Conservation (phyloP, 73 alveolate genomes). For the Paramecium biaurelia region DNA sequence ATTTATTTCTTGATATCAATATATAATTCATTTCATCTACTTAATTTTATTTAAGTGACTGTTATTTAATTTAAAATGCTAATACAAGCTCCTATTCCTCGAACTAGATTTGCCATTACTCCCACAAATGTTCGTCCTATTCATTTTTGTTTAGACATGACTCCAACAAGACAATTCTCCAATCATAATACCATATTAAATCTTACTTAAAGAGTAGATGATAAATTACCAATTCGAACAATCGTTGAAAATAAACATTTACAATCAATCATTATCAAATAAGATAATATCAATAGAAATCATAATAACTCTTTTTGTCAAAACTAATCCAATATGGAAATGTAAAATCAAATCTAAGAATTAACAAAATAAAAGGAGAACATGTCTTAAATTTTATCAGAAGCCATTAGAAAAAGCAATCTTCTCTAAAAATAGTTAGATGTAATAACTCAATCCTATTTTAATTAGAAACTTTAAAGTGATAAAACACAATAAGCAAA, state of each 20-base stretch:
- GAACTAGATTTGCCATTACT: conserved; percentile 6
- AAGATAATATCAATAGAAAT: background rate
- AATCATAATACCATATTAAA: background rate
- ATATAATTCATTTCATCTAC: background rate
- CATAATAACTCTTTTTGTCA: background rate
- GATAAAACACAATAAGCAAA: background rate
- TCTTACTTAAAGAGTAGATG: background rate
- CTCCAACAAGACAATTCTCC: background rate
- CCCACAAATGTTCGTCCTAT: conserved; percentile 31
- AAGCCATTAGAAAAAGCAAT: background rate
- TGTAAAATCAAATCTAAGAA: background rate
- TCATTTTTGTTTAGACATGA: background rate
- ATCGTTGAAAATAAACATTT: background rate
- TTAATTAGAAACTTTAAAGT: background rate
- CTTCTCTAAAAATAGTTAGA: background rate
- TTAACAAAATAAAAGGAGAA: background rate
- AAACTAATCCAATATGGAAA: background rate
- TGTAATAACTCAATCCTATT: background rate
- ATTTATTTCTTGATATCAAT: background rate
- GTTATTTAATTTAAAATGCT: background rate
- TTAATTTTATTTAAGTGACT: background rate
- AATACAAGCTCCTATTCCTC: background rate
- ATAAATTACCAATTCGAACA: background rate
- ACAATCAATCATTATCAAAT: background rate
- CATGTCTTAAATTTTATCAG: background rate